phyloP scores from a whole-genome alignment of 2,329 filamentous ascomycete genomes.

The Teratosphaeria gauchensis region DNA sequence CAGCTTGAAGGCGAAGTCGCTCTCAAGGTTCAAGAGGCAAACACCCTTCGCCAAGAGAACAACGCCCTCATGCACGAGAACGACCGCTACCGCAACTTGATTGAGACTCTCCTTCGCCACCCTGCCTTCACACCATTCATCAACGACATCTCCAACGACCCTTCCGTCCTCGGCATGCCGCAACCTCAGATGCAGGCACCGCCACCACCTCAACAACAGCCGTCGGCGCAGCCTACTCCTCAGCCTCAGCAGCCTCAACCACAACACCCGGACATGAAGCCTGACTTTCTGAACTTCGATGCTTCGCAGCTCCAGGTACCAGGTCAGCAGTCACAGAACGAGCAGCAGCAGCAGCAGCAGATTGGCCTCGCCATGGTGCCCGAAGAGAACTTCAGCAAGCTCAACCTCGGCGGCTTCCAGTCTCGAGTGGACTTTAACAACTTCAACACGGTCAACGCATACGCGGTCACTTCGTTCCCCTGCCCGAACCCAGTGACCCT shows the following conservation, averaged over 20 bases:
- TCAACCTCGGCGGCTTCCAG: constrained; percentile 48
- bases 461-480: constrained; percentile 22
- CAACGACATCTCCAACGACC: constrained; percentile 33
- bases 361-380: constrained; percentile 75
- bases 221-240: background rate
- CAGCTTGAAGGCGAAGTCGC: constrained; percentile 89
- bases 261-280: constrained; percentile 22
- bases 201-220: constrained; percentile 15
- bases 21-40: constrained; percentile 71
- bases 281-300: constrained; percentile 27
- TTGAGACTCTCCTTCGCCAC: constrained; percentile 57
- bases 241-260: constrained; percentile 9
- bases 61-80: constrained; percentile 61
- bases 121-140: constrained; percentile 39
- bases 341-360: constrained; percentile 28
- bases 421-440: constrained; percentile 44
- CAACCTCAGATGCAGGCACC: constrained; percentile 19
- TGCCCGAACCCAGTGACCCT: constrained; percentile 17
- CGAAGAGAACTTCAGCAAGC: constrained; percentile 68
- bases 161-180: constrained; percentile 22
- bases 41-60: constrained; percentile 73
- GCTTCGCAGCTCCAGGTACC: constrained; percentile 29
- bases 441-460: constrained; percentile 24
- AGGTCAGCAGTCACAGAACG: constrained; percentile 13
- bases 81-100: constrained; percentile 50